Conservation (phyloP, 306 rosid species). For the Abrus pulchellus region DNA sequence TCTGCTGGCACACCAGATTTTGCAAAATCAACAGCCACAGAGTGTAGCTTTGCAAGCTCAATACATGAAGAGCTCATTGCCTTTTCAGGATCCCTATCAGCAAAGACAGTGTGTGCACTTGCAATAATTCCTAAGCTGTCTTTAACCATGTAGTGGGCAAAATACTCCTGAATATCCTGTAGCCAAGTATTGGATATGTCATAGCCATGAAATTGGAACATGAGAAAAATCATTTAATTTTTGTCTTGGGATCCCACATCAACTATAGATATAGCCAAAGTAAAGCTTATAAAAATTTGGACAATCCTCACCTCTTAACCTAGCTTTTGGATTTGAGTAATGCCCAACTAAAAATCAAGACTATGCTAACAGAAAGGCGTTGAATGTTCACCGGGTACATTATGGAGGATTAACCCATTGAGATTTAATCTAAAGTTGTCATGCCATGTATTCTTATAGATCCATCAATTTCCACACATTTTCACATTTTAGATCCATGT, state of each 20-base stretch:
- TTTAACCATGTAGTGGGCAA: slow-evolving; percentile 71
- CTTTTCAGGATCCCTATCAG: slow-evolving; percentile 59
- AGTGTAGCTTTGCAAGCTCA: slow-evolving; percentile 75
- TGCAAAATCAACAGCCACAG: slow-evolving; percentile 83
- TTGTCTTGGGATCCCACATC: neutral
- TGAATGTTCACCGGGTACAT: neutral
- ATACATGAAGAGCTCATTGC: slow-evolving; percentile 51
- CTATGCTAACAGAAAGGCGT: no score
- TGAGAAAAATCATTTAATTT: neutral
- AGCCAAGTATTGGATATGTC: slow-evolving; percentile 40
- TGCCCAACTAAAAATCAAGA: no score
- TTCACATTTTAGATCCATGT: neutral
- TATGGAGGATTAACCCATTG: neutral
- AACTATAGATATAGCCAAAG: no score
- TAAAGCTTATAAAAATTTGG: no score
- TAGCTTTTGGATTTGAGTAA: no score
- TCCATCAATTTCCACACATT: neutral
- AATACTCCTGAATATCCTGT: slow-evolving; percentile 83
- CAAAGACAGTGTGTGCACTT: slow-evolving; percentile 82
- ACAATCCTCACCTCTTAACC: no score
- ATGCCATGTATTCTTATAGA: neutral
- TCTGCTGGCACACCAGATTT: slow-evolving; percentile 84
- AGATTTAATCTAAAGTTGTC: neutral
- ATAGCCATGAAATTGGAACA: neutral
- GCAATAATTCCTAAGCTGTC: slow-evolving; percentile 79